A percentile compares a stretch with the other conserved stretches of the same genome.
Evolutionary conservation across 352 stramenopile species (phyloP).

Genomic region (Pythium coloratum): DNA sequence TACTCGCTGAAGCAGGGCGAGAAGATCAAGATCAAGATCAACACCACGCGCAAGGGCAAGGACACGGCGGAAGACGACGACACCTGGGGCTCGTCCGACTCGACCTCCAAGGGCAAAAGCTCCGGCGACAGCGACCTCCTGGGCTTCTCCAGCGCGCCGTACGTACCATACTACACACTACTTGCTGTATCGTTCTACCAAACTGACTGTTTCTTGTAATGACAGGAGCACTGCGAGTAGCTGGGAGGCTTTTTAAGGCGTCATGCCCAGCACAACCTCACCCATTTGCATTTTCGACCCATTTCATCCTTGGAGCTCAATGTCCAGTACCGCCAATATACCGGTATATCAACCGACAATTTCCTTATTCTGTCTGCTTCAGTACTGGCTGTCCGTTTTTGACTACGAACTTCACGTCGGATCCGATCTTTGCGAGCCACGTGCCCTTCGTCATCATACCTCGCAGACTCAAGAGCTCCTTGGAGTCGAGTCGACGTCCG

Average conservation of each 20-base stretch:
- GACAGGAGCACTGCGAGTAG: conserved; percentile 31
- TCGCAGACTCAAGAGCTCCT: not conserved
- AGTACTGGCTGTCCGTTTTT: not conserved
- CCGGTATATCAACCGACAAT: conserved; percentile 12
- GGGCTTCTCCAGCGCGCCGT: conserved; percentile 35
- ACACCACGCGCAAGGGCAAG: conserved; percentile 53
- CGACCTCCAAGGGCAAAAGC: conserved; percentile 28
- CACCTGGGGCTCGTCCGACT: conserved; percentile 26
- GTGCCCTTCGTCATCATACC: conserved; percentile 8
- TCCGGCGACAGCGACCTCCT: conserved; percentile 37
- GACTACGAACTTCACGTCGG: conserved; percentile 18
- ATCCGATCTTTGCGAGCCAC: conserved; percentile 20
- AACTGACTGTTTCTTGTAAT: no score
- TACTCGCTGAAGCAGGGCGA: conserved; percentile 92
- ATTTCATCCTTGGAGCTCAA: not conserved
- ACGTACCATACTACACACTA: conserved; percentile 1
- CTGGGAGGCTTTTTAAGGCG: conserved; percentile 63
- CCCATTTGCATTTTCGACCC: not conserved
- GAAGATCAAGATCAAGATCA: conserved; percentile 90
- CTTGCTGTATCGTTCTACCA: no score
- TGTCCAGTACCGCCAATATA: conserved; percentile 19
- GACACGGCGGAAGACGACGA: conserved; percentile 42
- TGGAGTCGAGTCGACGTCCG: not conserved
- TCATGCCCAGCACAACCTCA: not conserved
- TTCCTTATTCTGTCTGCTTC: conserved; percentile 16